A percentile compares a stretch with the other conserved stretches of the same genome.
These are phyloP conservation scores for Steccherinum ochraceum DNA, from an alignment of 768 basidiomycete genomes.

Conservation along the genomic window DNA sequence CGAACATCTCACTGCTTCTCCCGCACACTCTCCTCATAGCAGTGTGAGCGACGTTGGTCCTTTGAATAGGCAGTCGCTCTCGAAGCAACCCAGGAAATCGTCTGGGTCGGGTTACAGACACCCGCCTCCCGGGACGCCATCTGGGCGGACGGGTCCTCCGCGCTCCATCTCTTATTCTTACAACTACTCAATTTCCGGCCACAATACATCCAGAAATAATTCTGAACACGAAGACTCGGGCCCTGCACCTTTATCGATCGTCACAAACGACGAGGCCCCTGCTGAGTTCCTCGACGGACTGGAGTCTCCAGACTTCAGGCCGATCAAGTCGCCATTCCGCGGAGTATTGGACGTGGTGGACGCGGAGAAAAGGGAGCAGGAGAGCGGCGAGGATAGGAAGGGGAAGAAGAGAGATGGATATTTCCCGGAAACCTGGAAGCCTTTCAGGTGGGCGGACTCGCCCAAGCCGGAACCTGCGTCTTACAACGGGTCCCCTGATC, in stretches of 20 bases:
- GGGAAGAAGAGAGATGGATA: constrained; percentile 36
- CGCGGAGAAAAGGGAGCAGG: constrained; percentile 31
- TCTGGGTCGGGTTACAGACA: not conserved
- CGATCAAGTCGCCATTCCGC: constrained; percentile 45
- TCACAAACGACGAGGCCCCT: constrained; percentile 24
- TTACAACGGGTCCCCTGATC: constrained; percentile 1
- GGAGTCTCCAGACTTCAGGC: constrained; percentile 24
- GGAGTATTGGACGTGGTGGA: constrained; percentile 49
- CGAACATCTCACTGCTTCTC: not conserved
- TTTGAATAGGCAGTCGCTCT: not conserved
- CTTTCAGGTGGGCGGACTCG: constrained; percentile 38
- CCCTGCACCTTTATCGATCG: no score
- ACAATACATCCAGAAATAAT: constrained; percentile 10
- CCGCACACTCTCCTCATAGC: constrained; percentile 10
- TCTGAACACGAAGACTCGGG: constrained; percentile 16
- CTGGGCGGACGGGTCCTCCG: constrained; percentile 66
- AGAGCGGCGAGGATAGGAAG: constrained; percentile 45
- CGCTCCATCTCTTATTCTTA: constrained; percentile 68
- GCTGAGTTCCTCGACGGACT: constrained; percentile 29
- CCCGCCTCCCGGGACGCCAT: constrained; percentile 38
- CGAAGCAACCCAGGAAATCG: constrained; percentile 5
- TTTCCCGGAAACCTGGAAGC: constrained; percentile 48
- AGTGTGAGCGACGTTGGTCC: not conserved
- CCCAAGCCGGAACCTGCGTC: constrained; percentile 14
- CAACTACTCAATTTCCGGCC: constrained; percentile 44